Evolutionary conservation across 78 protist genomes (phyloP), one percentile per base, ranked within the genome.

Genomic region (Pelomyxa schiedti): DNA sequence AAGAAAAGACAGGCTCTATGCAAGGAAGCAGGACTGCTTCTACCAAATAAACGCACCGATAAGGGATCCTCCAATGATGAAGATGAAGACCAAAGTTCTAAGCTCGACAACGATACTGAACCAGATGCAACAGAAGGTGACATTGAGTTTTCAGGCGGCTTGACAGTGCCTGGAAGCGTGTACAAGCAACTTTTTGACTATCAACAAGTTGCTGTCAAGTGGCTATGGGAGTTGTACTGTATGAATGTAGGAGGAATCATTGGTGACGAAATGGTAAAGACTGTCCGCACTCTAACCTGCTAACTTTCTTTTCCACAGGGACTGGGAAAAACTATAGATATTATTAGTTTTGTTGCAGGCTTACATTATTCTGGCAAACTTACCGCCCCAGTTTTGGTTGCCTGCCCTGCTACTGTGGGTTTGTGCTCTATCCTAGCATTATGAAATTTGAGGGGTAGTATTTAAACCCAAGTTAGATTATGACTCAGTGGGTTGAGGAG

Each of bases 251-350:
- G 99, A 42, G 99, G 98, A 40, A 88, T 96, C 68, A 37, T 95
- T 22, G 99, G 98, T 38, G 99, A 96, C 74, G 99, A 96, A 35
- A 93, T 92, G 96, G n/a, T n/a, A n/a, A n/a, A n/a, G 90, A 66
- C 4, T 75, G 3, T 9, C 5, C 5, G 5, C 29, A 6, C 29
- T 69, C 7, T 35, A 70, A 5, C 29, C 7, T 5, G 29, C 43
- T 65, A 65, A 4, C 6, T 74, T 4, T 24, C 74, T 6, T 4
- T 41, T 36, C 7, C 36, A 35, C 69, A 68, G 79, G 88, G 93
- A 58, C 75, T 95, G 26, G 98, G 99, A 36, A 96, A 96, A 76
- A 96, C 99, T 1, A 53, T 96, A 16, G 97, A 95, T 71, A 32
- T 79, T 35, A 52, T 82, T 0, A 66, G 94, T 9, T 86, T 95